Evolutionary conservation across 176 grass and related monocot species (phyloP), one percentile per base, ranked within the genome.

Genomic region (Bolboschoenus planiculmis): DNA sequence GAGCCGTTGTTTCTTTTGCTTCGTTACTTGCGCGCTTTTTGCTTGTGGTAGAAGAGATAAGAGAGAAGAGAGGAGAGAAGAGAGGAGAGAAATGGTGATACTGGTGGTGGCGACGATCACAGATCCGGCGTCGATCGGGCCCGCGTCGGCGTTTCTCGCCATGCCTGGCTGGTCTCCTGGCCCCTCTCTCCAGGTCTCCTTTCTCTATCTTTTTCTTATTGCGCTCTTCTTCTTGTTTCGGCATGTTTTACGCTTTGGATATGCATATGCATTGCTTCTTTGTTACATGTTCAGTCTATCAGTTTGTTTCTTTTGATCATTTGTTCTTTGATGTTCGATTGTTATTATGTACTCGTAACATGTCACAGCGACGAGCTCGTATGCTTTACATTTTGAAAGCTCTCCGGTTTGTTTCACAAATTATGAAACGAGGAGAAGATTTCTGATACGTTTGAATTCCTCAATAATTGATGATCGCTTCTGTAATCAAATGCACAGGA

Each of bases 121-220:
- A 14, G 89, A 91, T 65, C 83, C 89, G 7, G 89, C 89, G 2
- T 91, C 89, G 24, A 53, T 87, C 47, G 86, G 86, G 30, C 89
- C 89, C 3, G 86, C 89, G 39, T 78, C 86, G 50, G 71, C 89
- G 5, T 83, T 91, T 73, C 89, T 91, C 53, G 65, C 89, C 59
- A 88, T 91, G 86, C 86, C 89, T n/a, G 86, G 83, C 7, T 91
- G 89, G 86, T 72, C 84, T 48, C 89, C 86, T 3, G 86, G 86
- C 71, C 86, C 86, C 36, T 73, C 86, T 79, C 79, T 88, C 70
- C 80, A 79, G 36, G 89, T 87, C 13, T 15, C 29, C 47, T 67
- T 78, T 54, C 39, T 44, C 16, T 50, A 30, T 48, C 46, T 30
- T 23, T 20, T 51, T 83, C 20, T 0, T 61, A 1, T 65, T 36